A percentile compares a stretch with the other conserved stretches of the same genome.
These are phyloP conservation scores for Juglanconis oblonga DNA, from an alignment of 2,329 filamentous ascomycete species.

Conservation along the genomic window DNA sequence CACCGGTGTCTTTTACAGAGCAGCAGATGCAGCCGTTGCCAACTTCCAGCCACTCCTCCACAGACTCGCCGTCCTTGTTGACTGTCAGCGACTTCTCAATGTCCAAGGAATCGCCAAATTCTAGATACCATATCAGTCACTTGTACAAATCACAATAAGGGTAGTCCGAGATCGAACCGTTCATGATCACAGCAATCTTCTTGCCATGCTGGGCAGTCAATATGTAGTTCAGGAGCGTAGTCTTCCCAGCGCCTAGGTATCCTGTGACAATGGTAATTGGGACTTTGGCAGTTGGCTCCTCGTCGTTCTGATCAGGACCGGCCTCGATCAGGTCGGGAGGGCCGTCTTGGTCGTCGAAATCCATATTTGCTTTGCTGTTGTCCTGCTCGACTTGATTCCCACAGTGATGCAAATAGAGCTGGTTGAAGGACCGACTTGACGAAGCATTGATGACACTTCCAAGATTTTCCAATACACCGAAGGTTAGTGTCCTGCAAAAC, in stretches of 20 bases:
- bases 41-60: constrained; percentile 93
- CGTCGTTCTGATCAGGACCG: constrained; percentile 35
- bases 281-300: constrained; percentile 62
- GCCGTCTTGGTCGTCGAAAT: constrained; percentile 61
- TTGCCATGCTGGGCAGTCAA: constrained; percentile 93
- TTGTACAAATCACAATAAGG: background rate
- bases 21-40: constrained; percentile 98
- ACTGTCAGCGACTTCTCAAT: constrained; percentile 96
- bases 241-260: constrained; percentile 94
- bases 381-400: background rate
- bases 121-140: constrained; percentile 37
- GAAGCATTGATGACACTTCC: background rate
- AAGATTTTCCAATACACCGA: no score
- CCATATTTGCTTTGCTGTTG: constrained; percentile 41
- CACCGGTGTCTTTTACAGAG: constrained; percentile 92
- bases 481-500: no score
- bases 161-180: constrained; percentile 49
- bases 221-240: constrained; percentile 93
- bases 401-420: background rate
- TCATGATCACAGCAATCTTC: constrained; percentile 96
- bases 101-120: constrained; percentile 83
- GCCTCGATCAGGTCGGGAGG: constrained; percentile 63
- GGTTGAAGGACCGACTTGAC: background rate
- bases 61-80: constrained; percentile 76
- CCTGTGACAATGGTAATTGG: constrained; percentile 86